These are phyloP conservation scores for Glomus cerebriforme DNA, from an alignment of 192 early-diverging fungal genomes.

Conservation along the genomic window DNA sequence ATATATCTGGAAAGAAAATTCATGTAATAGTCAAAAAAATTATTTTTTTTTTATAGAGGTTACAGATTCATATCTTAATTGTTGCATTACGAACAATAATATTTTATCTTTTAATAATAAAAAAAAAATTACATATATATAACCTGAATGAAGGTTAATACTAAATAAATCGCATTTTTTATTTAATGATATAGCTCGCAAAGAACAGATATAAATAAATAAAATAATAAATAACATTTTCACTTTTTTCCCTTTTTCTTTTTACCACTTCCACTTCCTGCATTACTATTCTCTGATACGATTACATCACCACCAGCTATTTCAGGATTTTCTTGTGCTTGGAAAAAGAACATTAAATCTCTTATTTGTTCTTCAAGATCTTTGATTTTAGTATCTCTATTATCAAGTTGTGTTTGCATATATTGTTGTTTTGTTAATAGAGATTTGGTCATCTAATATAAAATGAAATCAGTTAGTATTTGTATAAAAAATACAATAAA, in stretches of 20 bases:
- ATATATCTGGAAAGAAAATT: too few relatives aligned
- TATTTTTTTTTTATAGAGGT: too few relatives aligned
- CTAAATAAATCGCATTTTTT: too few relatives aligned
- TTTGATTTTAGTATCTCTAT: constrained; percentile 58
- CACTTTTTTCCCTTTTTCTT: constrained; percentile 31
- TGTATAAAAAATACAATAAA: not conserved
- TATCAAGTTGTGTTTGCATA: constrained; percentile 55
- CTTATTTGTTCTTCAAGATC: constrained; percentile 85
- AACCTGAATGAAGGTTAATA: too few relatives aligned
- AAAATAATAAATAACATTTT: constrained; percentile 2
- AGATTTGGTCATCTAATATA: constrained; percentile 40
- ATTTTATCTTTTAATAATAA: too few relatives aligned
- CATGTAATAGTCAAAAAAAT: too few relatives aligned
- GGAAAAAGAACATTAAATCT: constrained; percentile 90
- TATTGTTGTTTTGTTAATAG: constrained; percentile 67
- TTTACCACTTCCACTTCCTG: not conserved
- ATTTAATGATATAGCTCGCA: too few relatives aligned
- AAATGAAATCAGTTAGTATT: not conserved
- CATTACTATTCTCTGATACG: constrained; percentile 9
- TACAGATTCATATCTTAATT: too few relatives aligned
- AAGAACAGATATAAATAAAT: not conserved
- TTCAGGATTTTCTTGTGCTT: constrained; percentile 60
- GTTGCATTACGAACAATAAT: too few relatives aligned
- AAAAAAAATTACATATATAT: too few relatives aligned
- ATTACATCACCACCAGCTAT: constrained; percentile 13